Percentiles rank a stretch among this genome's conserved stretches.
Evolutionary conservation across 352 stramenopile genomes (phyloP).

Genomic region (Phytophthora colocasiae): DNA sequence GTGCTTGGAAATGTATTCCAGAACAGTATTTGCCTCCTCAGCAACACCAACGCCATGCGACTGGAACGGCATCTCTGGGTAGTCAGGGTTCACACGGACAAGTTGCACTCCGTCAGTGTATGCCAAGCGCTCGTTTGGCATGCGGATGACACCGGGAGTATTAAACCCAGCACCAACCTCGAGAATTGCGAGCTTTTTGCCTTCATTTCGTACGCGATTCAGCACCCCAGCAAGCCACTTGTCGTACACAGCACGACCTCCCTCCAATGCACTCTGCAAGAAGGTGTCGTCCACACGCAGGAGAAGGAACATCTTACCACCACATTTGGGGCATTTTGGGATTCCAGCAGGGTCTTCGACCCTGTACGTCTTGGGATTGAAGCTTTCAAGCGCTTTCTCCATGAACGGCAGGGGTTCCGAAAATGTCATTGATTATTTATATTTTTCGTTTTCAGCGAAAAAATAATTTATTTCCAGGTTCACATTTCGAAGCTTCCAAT

Average conservation of each 20-base stretch:
- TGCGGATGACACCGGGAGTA: slow-evolving; percentile 63
- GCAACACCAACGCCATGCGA: slow-evolving; percentile 53
- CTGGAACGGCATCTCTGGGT: slow-evolving; percentile 64
- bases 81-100: slow-evolving; percentile 63
- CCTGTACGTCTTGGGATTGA: slow-evolving; percentile 61
- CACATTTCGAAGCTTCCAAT: too few species aligned
- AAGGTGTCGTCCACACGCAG: slow-evolving; percentile 60
- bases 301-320: slow-evolving; percentile 58
- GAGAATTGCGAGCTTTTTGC: slow-evolving; percentile 73
- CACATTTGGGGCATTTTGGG: slow-evolving; percentile 58
- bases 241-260: slow-evolving; percentile 45
- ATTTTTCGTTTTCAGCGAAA: too few species aligned
- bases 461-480: too few species aligned
- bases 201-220: slow-evolving; percentile 36
- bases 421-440: too few species aligned
- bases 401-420: too few species aligned
- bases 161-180: slow-evolving; percentile 81
- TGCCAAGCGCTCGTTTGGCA: slow-evolving; percentile 64
- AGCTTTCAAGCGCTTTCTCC: slow-evolving; percentile 52
- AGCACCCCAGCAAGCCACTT: slow-evolving; percentile 46
- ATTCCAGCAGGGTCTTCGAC: slow-evolving; percentile 60
- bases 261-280: slow-evolving; percentile 50
- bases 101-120: slow-evolving; percentile 51
- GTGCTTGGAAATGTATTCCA: slow-evolving; percentile 43
- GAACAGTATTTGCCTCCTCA: slow-evolving; percentile 53